Evolutionary conservation across 2,329 filamentous ascomycete genomes (phyloP), one percentile per base, ranked within the genome.

Genomic region (Cryphonectria parasitica): DNA sequence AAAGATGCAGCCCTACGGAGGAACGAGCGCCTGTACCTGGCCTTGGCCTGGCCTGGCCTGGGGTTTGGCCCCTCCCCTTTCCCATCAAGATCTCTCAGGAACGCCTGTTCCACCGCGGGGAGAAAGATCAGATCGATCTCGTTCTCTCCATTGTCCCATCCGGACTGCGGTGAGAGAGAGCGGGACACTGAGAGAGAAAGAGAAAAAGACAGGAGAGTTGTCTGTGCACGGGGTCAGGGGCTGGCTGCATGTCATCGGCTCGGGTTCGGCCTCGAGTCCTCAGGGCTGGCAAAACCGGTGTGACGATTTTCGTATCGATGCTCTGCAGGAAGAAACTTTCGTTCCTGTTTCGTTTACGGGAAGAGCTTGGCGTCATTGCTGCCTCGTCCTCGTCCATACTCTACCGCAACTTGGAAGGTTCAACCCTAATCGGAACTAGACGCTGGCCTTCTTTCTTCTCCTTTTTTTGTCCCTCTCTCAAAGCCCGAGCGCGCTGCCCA

Each of bases 1-100:
- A 66, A 22, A 54, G 34, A 54, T 66, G 64, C 64, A 66, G 64
- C 64, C 64, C 64, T 66, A 66, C 34, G 64, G 34, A n/a, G 45
- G 45, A 49, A 49, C 45, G 19, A 49, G 19, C 22, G 25, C 45
- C 52, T 28, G 64, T 66, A 31, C 63, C 31, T 65, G 60, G 34
- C 56, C 34, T 28, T 65, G 60, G 34, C 56, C 34, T 28, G 58
- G 31, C 36, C 39, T 41, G 39, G 39, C 39, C 39, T 45, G 43
- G 43, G 43, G 17, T 19, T 45, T 17, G 43, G 15, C 43, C 17
- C 43, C 43, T 22, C 43, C 43, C 6, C 22, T 45, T 45, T 22
- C 43, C 6, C 17, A 34, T 10, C 10, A 22, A 31, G 62, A 45
- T 45, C n/a, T 45, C n/a, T 17, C 41, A 28, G 41, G 39, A 36